Base-by-base conservation (phyloP, 306 rosid species). In the Lathyrus aphaca region DNA sequence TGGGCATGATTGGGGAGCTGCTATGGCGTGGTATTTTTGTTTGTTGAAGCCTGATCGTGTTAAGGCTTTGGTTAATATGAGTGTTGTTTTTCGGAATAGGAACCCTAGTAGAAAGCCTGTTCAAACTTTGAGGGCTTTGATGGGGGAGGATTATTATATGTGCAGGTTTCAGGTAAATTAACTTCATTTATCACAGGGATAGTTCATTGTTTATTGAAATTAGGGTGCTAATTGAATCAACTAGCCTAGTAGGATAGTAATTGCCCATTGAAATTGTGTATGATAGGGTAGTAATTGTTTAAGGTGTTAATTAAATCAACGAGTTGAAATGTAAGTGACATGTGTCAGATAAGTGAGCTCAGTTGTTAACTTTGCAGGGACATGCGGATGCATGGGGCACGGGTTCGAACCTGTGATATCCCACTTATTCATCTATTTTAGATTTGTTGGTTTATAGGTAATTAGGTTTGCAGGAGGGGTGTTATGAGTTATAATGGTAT, bases 1-100 rank as follows among this genome's bases (percentile, higher is more conserved):
- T 21, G 96, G 85, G 14, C 94, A 88, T 56, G 94, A 88, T 54
- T 88, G 85, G 83, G 94, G 94, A 5, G 94, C 94, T 44, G 57
- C 64, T 50, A 58, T 85, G 7, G 88, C 94, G 8, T 88, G 94
- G 91, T 69, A 82, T 64, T 83, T 88, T 71, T 74, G 90, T 64
- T 68, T 85, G 60, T 44, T 88, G 35, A 77, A 78, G 62, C 90
- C 94, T 1, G 91, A 88, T 14, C 83, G 90, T 6, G 74, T 88
- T 1, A 88, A 83, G 44, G 88, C 90, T 64, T 68, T 90, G 73
- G 96, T 89, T 65, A 89, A 89, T 74, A 45, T 87, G 80, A 90
- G 93, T 17, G 82, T 78, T 0, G 82, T 56, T 0, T 83, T 79
- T 77, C 70, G 25, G 1, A 76, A 86, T 4, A 77, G 94, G 53